Base-by-base conservation (phyloP, 2,329 filamentous ascomycete genomes). In the Davidsoniella virescens region DNA sequence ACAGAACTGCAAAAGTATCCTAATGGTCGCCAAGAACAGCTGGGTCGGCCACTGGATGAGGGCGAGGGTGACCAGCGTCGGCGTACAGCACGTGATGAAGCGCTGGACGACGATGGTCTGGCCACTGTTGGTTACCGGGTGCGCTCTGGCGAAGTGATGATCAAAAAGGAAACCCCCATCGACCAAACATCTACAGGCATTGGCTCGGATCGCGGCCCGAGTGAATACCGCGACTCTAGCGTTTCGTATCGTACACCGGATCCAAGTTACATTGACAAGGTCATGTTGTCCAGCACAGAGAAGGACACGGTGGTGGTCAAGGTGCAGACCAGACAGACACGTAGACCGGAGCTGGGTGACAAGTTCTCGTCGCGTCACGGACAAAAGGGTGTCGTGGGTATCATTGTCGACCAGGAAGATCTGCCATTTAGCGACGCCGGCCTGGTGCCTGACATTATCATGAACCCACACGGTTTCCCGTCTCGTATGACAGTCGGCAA, bases 401-500 rank as follows among this genome's bases (percentile, higher is more conserved):
- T 96, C 58, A 95, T 98, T 52, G 87, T 90, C 16, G 85, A 94
- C 55, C 90, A 96, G 66, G 87, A 92, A 61, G 92, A 98, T 62
- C 84, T 98, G 79, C 92, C 92, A 0, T 98, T 98, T 68, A 84
- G 84, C 36, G 92, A 98, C 65, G 71, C 75, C 48, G 93, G 92
- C 2, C 78, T 98, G 57, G 82, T 80, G n/a, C 92, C 92, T 0
- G 92, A 98, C 65, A 95, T 98, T 57, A 98, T 98, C 76, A 98
- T 98, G 92, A 98, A 98, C 70, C 92, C 93, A 0, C 92, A 98
- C 68, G 92, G 92, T 80, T 98, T 98, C 73, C 92, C 92, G 1
- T 96, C 90, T 29, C 92, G 92, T 65, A 98, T 98, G 92, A 98
- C 92, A 49, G 92, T 98, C 55, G 92, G 92, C 29, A 98, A 98